phyloP scores from a whole-genome alignment of 306 rosid species.

The Lathyrus oleraceus region DNA sequence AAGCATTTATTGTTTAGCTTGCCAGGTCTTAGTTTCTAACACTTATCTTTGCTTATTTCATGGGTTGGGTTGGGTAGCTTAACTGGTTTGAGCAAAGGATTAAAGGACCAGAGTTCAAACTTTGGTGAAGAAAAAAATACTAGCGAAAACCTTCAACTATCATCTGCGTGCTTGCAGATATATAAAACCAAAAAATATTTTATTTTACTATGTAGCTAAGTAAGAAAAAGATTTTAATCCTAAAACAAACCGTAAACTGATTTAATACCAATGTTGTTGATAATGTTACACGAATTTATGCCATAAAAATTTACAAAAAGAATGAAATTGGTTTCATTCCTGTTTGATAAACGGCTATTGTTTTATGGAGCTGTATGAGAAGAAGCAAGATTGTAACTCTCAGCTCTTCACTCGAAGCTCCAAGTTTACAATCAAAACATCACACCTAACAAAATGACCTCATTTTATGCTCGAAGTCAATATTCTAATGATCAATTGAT shows the following conservation, averaged over 20 bases:
- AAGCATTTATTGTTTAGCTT: too few relatives aligned
- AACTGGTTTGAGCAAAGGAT: too few relatives aligned
- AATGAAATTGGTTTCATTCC: constrained; percentile 43
- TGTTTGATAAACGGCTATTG: constrained; percentile 40
- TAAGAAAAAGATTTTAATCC: neutral
- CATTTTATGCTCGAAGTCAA: constrained; percentile 7
- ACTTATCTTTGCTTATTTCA: too few relatives aligned
- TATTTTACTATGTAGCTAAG: neutral
- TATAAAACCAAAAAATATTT: neutral
- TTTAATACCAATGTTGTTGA: neutral
- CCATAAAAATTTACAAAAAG: constrained; percentile 24
- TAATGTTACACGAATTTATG: constrained; percentile 15
- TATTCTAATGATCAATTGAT: neutral
- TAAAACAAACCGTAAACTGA: neutral
- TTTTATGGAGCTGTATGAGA: constrained; percentile 57
- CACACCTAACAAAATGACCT: neutral
- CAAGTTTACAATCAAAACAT: constrained; percentile 15
- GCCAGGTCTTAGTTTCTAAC: too few relatives aligned
- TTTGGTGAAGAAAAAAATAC: too few relatives aligned
- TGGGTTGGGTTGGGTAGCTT: too few relatives aligned
- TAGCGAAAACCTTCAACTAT: neutral
- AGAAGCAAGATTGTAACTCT: constrained; percentile 51
- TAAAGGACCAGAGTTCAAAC: too few relatives aligned
- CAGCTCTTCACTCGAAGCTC: constrained; percentile 69
- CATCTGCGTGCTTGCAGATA: neutral